A percentile compares a stretch with the other conserved stretches of the same genome.
Evolutionary conservation across 2,329 filamentous ascomycete species (phyloP).

Genomic region (Aspergillus sp.): DNA sequence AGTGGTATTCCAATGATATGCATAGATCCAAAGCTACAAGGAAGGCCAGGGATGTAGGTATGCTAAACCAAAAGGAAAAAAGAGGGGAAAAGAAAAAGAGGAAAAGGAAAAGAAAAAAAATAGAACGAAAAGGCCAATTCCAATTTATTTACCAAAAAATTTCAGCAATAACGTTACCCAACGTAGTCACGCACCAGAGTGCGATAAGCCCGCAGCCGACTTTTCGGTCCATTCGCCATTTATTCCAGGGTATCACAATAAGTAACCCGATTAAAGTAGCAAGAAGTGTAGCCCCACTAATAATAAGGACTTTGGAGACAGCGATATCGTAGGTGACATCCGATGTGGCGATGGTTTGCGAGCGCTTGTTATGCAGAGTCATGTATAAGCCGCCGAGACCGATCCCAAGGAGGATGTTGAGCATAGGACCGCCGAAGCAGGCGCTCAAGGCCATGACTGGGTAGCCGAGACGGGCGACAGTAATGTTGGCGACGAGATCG

Average conservation of each 20-base stretch:
- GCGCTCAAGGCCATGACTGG: constrained; percentile 94
- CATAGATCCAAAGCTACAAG: neutral
- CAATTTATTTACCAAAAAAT: constrained; percentile 38
- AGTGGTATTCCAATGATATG: neutral
- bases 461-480: constrained; percentile 87
- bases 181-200: constrained; percentile 78
- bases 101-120: neutral
- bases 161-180: constrained; percentile 80
- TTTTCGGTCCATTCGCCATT: constrained; percentile 78
- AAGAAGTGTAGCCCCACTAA: constrained; percentile 81
- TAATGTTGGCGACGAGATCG: constrained; percentile 91
- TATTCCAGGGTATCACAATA: constrained; percentile 77
- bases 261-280: constrained; percentile 76
- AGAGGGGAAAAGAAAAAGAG: too few species aligned
- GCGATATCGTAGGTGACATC: constrained; percentile 72
- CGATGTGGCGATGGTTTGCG: constrained; percentile 12
- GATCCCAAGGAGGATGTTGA: constrained; percentile 93
- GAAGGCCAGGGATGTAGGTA: neutral
- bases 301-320: constrained; percentile 79
- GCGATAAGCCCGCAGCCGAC: constrained; percentile 80
- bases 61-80: neutral
- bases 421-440: constrained; percentile 97
- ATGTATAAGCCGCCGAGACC: constrained; percentile 90
- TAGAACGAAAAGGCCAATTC: neutral
- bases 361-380: constrained; percentile 58